Percentiles rank a stretch among this genome's conserved stretches.
Evolutionary conservation across 371 early-diverging fungal species (phyloP).

Genomic region (Mucor piriformis): DNA sequence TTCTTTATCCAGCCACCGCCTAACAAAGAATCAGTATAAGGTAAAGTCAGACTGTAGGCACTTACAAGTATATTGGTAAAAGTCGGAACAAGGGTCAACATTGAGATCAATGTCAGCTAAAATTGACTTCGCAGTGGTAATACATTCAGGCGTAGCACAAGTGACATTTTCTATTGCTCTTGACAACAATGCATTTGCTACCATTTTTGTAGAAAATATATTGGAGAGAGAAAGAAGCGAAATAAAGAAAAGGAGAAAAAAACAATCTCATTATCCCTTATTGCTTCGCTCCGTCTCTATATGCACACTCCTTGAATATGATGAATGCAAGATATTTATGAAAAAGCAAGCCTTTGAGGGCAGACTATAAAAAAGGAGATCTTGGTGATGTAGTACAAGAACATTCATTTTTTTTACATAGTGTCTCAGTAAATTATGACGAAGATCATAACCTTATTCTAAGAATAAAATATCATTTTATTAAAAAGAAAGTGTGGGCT

Average conservation of each 20-base stretch:
- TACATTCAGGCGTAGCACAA: constrained; percentile 49
- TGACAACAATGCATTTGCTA: background rate
- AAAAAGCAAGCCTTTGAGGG: no score
- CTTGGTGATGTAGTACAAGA: no score
- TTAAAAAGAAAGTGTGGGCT: no score
- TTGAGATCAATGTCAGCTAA: constrained; percentile 22
- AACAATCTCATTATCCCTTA: background rate
- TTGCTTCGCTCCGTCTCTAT: background rate
- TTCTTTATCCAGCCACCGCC: constrained; percentile 53
- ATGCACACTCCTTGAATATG: background rate
- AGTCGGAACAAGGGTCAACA: constrained; percentile 49
- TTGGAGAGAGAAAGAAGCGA: background rate
- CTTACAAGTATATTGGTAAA: constrained; percentile 60
- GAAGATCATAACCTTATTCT: no score
- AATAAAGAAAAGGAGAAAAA: background rate
- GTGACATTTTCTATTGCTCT: background rate
- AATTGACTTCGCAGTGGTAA: constrained; percentile 43
- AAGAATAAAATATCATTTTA: no score
- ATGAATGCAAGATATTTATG: no score
- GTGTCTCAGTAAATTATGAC: no score
- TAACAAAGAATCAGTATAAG: constrained; percentile 10
- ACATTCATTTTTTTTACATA: no score
- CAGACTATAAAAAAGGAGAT: no score
- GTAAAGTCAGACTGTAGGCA: background rate
- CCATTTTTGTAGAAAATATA: background rate